Evolutionary conservation across 2,329 filamentous ascomycete genomes (phyloP).

Genomic region (Helicocarpus griseus): DNA sequence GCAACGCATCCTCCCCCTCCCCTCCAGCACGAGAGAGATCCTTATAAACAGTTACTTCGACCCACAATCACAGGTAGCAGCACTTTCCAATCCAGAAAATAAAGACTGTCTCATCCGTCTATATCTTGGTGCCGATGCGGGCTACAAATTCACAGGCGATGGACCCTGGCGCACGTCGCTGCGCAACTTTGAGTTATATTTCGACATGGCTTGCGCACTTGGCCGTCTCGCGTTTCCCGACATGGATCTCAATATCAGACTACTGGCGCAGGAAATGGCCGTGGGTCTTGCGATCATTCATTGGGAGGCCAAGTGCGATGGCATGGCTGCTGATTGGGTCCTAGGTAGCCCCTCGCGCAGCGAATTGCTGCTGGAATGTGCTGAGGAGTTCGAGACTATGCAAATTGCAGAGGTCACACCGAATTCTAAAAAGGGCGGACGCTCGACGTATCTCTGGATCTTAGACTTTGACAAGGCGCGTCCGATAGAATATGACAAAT

Average conservation of each 20-base stretch:
- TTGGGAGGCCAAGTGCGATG: slow-evolving; percentile 10
- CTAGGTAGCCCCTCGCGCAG: slow-evolving; percentile 1
- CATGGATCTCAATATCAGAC: slow-evolving; percentile 5
- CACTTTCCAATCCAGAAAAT: background rate
- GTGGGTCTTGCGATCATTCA: slow-evolving; percentile 10
- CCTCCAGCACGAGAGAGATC: slow-evolving; percentile 3
- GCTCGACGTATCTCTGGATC: background rate
- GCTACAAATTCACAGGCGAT: background rate
- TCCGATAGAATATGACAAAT: slow-evolving; percentile 12
- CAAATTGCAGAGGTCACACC: no score
- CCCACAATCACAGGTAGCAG: background rate
- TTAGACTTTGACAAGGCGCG: slow-evolving; percentile 5
- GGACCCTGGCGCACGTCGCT: background rate
- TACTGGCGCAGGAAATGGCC: slow-evolving; percentile 12
- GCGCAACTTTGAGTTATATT: background rate
- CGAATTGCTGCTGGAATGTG: background rate
- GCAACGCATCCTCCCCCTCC: background rate
- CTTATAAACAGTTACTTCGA: background rate
- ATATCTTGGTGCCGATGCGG: background rate
- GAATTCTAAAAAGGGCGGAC: background rate
- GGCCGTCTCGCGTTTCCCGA: no score
- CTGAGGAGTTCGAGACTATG: no score
- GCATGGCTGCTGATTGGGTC: slow-evolving; percentile 12
- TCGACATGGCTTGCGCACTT: no score
- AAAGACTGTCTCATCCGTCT: background rate